phyloP scores from a whole-genome alignment of 768 basidiomycete species.

The Butyriboletus loyo region DNA sequence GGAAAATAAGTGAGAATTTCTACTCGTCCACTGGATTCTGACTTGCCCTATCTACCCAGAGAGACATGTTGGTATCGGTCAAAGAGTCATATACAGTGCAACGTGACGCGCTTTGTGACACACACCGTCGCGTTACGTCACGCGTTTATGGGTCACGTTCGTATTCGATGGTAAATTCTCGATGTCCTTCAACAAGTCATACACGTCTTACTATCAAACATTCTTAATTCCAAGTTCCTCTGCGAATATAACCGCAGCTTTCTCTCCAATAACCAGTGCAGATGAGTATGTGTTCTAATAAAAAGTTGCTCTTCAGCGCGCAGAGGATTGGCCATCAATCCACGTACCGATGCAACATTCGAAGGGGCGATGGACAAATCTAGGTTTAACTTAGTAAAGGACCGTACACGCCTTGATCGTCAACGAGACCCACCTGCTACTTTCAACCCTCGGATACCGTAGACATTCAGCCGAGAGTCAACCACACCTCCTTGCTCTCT shows the following conservation, averaged over 20 bases:
- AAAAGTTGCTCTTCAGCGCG: neutral
- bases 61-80: conserved; percentile 44
- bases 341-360: conserved; percentile 35
- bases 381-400: neutral
- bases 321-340: neutral
- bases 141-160: conserved; percentile 29
- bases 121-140: conserved; percentile 29
- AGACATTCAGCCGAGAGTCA: conserved; percentile 59
- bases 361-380: conserved; percentile 40
- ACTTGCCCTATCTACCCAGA: conserved; percentile 58
- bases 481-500: conserved; percentile 58
- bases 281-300: conserved; percentile 23
- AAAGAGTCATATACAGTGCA: neutral
- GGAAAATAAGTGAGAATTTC: neutral
- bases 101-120: conserved; percentile 3
- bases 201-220: conserved; percentile 3
- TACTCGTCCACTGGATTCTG: neutral
- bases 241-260: conserved; percentile 20
- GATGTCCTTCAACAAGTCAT: neutral
- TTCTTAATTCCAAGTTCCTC: conserved; percentile 21
- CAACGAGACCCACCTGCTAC: conserved; percentile 44
- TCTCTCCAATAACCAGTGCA: conserved; percentile 27
- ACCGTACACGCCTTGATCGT: neutral
- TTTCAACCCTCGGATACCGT: conserved; percentile 55
- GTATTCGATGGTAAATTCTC: no score